phyloP scores from a whole-genome alignment of 1,139 yeast genomes.

The Suhomyces kunorum region DNA sequence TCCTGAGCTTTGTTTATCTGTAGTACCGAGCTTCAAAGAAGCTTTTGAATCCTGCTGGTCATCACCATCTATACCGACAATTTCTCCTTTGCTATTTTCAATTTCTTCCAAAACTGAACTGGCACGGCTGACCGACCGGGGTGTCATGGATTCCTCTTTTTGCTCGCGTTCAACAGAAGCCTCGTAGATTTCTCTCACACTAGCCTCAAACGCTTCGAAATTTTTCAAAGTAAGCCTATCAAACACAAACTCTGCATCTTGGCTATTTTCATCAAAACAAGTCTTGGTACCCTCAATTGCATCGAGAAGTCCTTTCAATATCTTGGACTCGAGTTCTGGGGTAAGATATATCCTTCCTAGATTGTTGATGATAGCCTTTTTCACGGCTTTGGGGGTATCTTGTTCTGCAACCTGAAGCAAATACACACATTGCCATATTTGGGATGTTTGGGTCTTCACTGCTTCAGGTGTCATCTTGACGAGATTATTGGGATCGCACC shows the following conservation, averaged over 20 bases:
- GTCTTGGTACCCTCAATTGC: constrained; percentile 39
- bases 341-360: constrained; percentile 49
- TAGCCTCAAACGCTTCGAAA: constrained; percentile 44
- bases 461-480: constrained; percentile 52
- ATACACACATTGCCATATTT: constrained; percentile 58
- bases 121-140: constrained; percentile 13
- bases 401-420: constrained; percentile 54
- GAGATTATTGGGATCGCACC: constrained; percentile 82
- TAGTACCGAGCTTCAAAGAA: background rate
- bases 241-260: constrained; percentile 33
- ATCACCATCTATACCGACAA: constrained; percentile 1
- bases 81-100: constrained; percentile 13
- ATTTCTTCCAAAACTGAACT: constrained; percentile 19
- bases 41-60: background rate
- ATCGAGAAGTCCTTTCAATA: constrained; percentile 34
- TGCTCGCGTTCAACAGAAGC: constrained; percentile 29
- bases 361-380: constrained; percentile 56
- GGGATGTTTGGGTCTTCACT: constrained; percentile 47
- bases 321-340: constrained; percentile 31
- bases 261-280: constrained; percentile 26
- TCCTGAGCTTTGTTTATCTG: constrained; percentile 12
- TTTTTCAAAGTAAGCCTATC: constrained; percentile 51
- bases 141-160: constrained; percentile 11
- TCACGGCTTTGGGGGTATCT: constrained; percentile 53
- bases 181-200: constrained; percentile 29